These are phyloP conservation scores for Phylloporus sp. DNA, from an alignment of 768 basidiomycete genomes.

Conservation along the genomic window DNA sequence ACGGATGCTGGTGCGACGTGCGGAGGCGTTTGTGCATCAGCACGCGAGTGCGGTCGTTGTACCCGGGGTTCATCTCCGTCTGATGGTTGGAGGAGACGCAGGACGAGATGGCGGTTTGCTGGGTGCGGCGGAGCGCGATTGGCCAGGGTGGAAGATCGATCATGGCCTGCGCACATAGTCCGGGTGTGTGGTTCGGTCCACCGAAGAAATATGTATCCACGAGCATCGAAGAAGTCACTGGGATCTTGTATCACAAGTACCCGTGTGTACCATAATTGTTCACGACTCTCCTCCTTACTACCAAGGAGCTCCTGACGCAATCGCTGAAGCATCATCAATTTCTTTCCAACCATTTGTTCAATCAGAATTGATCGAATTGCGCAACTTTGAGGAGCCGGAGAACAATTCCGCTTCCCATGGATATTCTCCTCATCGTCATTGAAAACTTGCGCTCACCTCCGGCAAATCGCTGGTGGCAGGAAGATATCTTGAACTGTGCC, in stretches of 20 bases:
- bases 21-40: slow-evolving; percentile 1
- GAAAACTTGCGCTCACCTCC: neutral
- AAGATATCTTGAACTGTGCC: slow-evolving; percentile 3
- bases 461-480: neutral
- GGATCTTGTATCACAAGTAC: no score
- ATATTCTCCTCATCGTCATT: slow-evolving; percentile 7
- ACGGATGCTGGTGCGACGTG: slow-evolving; percentile 7
- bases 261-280: no score
- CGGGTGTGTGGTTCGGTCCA: no score
- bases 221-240: no score
- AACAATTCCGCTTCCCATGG: slow-evolving; percentile 3
- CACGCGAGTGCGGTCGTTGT: neutral
- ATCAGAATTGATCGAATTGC: no score
- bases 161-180: neutral
- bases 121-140: neutral
- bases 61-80: neutral
- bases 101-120: neutral
- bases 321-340: no score
- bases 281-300: no score
- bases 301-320: no score
- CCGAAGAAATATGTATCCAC: no score
- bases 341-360: no score
- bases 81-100: neutral
- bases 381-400: no score
- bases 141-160: slow-evolving; percentile 5